A percentile compares a stretch with the other conserved stretches of the same genome.
Conservation (phyloP, 177 flowering plant species). For the Vitis hybrid region DNA sequence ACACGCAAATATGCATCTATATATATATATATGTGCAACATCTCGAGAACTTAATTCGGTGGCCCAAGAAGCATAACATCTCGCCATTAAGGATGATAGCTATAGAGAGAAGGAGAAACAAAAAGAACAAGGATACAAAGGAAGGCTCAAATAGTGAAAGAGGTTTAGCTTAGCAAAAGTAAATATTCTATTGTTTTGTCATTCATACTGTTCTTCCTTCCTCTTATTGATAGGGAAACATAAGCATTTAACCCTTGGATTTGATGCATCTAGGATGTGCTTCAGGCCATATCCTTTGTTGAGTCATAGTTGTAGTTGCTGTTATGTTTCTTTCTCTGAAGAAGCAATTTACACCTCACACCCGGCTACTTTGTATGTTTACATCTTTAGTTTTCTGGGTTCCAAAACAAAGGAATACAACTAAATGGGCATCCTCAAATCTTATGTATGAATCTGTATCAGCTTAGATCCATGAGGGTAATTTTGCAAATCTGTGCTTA, state of each 20-base stretch:
- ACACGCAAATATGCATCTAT: no score
- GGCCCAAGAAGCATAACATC: conserved; percentile 45
- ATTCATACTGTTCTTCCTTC: conserved; percentile 14
- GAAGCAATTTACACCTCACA: not conserved
- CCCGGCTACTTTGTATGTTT: not conserved
- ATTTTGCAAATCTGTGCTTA: no score
- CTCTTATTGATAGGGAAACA: conserved; percentile 15
- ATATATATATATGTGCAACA: no score
- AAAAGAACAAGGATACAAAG: not conserved
- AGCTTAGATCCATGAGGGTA: no score
- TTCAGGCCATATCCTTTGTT: not conserved
- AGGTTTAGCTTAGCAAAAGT: not conserved
- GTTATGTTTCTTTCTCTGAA: not conserved
- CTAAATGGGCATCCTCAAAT: no score
- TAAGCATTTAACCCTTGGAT: not conserved
- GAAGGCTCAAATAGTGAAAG: not conserved
- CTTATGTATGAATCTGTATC: no score
- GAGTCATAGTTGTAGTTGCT: not conserved
- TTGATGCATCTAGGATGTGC: no score
- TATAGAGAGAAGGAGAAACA: not conserved
- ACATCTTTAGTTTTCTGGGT: no score
- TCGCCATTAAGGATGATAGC: conserved; percentile 28
- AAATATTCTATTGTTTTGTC: not conserved
- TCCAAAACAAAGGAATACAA: no score
- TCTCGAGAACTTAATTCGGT: conserved; percentile 6